phyloP scores from a whole-genome alignment of 2,329 filamentous ascomycete genomes.

The Teratosphaeria zuluensis region DNA sequence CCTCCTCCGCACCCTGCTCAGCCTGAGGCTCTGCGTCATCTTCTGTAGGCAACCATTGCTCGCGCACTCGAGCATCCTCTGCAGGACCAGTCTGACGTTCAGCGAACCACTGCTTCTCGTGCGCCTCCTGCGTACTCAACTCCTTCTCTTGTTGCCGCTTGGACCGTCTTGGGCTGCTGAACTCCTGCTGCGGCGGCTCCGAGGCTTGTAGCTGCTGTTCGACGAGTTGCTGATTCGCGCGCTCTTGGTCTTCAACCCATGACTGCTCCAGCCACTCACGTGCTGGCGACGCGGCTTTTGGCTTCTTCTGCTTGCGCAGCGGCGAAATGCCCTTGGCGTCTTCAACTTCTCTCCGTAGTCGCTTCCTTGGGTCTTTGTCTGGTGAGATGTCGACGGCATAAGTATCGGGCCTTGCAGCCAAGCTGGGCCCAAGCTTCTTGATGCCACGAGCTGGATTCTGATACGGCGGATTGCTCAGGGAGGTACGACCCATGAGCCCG shows the following conservation, averaged over 20 bases:
- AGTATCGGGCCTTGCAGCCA: slow-evolving; percentile 1
- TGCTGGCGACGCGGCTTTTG: background rate
- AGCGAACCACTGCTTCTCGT: background rate
- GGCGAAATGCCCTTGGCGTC: slow-evolving; percentile 1
- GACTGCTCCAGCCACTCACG: background rate
- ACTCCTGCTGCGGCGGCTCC: background rate
- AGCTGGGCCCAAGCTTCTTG: background rate
- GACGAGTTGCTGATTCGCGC: background rate
- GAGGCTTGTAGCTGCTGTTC: background rate
- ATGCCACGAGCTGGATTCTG: background rate
- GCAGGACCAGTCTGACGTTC: background rate
- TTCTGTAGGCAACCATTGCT: background rate
- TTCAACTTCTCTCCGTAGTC: background rate
- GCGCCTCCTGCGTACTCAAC: background rate
- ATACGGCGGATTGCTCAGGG: background rate
- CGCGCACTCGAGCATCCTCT: background rate
- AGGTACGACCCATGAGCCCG: background rate
- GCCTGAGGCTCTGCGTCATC: background rate
- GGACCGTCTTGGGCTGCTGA: background rate
- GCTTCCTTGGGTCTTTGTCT: background rate
- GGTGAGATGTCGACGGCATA: slow-evolving; percentile 4
- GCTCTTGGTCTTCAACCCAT: background rate
- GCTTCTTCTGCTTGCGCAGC: background rate
- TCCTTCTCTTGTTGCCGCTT: background rate
- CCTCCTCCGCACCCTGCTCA: background rate